Conservation (phyloP, 139 green algal species). For the Ostreobium quekettii region DNA sequence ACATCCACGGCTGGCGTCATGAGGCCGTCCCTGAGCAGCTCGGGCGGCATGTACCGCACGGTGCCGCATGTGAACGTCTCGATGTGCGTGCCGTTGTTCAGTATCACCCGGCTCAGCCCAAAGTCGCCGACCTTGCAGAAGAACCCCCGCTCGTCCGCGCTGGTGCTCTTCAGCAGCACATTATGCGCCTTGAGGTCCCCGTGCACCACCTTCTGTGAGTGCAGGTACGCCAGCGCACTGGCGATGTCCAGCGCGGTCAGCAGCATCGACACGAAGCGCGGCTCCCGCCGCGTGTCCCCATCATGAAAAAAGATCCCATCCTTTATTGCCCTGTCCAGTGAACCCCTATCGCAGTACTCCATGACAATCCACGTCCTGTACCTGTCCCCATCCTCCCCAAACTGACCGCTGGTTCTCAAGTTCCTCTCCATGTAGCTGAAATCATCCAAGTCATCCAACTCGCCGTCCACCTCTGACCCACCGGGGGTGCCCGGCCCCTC, state of each 20-base stretch:
- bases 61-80: constrained; percentile 38
- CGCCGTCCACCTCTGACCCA: no score
- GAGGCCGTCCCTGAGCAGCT: constrained; percentile 31
- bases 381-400: neutral
- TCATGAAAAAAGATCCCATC: neutral
- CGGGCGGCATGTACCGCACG: constrained; percentile 32
- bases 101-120: constrained; percentile 29
- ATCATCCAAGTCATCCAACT: no score
- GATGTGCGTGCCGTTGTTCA: constrained; percentile 32
- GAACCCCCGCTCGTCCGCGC: constrained; percentile 41
- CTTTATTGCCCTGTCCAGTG: constrained; percentile 11
- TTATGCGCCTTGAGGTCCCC: constrained; percentile 66
- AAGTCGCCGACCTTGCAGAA: constrained; percentile 50
- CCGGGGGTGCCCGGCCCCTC: no score
- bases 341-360: constrained; percentile 18
- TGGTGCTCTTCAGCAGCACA: constrained; percentile 48
- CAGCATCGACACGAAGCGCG: neutral
- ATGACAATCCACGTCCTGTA: constrained; percentile 17
- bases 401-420: no score
- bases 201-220: constrained; percentile 46
- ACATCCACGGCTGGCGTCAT: constrained; percentile 28
- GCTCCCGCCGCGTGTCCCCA: neutral
- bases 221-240: constrained; percentile 33
- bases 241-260: constrained; percentile 26
- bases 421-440: constrained; percentile 16